Conservation (phyloP, 352 stramenopile species). For the Pythium utonaiense region DNA sequence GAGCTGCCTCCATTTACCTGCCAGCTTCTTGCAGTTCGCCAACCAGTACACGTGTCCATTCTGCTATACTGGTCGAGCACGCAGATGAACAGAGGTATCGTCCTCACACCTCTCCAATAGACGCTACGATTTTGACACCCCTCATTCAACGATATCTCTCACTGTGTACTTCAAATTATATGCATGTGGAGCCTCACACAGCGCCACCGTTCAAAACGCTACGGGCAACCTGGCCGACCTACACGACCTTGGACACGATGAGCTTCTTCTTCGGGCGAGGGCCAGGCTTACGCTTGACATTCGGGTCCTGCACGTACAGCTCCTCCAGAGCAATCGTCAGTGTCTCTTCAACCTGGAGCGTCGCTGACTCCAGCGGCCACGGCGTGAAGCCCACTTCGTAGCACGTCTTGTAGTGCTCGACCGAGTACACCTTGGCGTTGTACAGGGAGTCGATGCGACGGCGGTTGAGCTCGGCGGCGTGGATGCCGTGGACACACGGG, state of each 20-base stretch:
- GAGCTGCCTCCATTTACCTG: conserved; percentile 45
- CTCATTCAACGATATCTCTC: neutral
- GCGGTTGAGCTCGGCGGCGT: conserved; percentile 66
- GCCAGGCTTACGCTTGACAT: conserved; percentile 56
- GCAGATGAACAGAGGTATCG: conserved; percentile 10
- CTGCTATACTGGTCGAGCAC: conserved; percentile 51
- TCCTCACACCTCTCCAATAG: neutral
- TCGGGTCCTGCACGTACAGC: conserved; percentile 48
- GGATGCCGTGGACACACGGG: conserved; percentile 72
- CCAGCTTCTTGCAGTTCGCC: conserved; percentile 57
- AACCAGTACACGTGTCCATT: conserved; percentile 55
- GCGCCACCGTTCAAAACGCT: neutral
- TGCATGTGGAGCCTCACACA: neutral
- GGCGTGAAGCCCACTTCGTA: conserved; percentile 60
- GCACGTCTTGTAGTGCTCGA: conserved; percentile 56
- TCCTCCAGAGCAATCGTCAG: conserved; percentile 71
- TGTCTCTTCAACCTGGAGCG: conserved; percentile 34
- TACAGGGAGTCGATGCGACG: conserved; percentile 74
- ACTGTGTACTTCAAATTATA: neutral
- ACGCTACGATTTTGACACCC: neutral
- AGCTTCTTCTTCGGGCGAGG: conserved; percentile 50
- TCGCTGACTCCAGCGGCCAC: conserved; percentile 54
- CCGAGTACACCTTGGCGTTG: conserved; percentile 61
- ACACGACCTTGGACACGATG: conserved; percentile 17
- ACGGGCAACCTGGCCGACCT: neutral